Evolutionary conservation across 371 early-diverging fungal genomes (phyloP).

Genomic region (Syncephalastrum racemosum): DNA sequence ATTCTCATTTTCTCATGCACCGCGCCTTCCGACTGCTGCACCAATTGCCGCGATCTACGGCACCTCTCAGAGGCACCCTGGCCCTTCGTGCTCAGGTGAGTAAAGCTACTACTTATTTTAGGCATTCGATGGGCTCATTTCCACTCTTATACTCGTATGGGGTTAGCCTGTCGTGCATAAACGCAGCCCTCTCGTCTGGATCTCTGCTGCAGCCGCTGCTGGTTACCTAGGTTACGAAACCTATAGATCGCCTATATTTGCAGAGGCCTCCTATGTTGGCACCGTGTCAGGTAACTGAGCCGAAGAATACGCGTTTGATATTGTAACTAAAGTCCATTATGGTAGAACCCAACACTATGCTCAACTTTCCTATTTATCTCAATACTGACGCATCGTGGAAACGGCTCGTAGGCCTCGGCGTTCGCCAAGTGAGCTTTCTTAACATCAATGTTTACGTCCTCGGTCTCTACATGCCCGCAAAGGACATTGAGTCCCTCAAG

Average conservation of each 20-base stretch:
- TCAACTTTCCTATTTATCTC: conserved; percentile 37
- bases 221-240: conserved; percentile 6
- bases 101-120: too few relatives aligned
- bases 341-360: conserved; percentile 36
- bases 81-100: too few relatives aligned
- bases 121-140: too few relatives aligned
- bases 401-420: conserved; percentile 64
- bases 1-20: too few relatives aligned
- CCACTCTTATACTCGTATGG: too few relatives aligned
- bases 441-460: conserved; percentile 67
- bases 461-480: conserved; percentile 57
- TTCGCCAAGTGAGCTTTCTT: conserved; percentile 68
- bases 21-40: too few relatives aligned
- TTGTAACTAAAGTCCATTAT: background rate
- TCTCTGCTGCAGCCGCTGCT: background rate
- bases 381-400: conserved; percentile 36
- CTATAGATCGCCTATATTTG: conserved; percentile 12
- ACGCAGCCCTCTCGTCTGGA: background rate
- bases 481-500: conserved; percentile 39
- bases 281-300: conserved; percentile 34
- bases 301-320: background rate
- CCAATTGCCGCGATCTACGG: too few relatives aligned
- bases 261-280: conserved; percentile 29
- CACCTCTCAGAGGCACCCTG: too few relatives aligned
- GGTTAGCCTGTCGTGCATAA: too few relatives aligned